Percentiles rank a stretch among this genome's conserved stretches.
Evolutionary conservation across 2,329 filamentous ascomycete species (phyloP).

Genomic region (Arthroderma sp.): DNA sequence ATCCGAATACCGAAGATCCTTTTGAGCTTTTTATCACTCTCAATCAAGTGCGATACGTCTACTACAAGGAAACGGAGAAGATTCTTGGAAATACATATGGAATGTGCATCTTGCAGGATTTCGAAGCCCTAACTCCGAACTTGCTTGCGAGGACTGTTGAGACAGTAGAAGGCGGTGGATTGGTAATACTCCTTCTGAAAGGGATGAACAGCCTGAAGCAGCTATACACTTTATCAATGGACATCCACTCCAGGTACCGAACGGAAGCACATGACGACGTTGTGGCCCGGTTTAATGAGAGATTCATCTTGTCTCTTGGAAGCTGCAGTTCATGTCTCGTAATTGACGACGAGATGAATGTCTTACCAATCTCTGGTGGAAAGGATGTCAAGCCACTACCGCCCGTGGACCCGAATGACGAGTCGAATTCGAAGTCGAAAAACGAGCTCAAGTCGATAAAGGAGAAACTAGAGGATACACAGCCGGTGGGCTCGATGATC

Average conservation of each 20-base stretch:
- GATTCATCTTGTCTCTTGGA: slow-evolving; percentile 90
- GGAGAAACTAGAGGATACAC: slow-evolving; percentile 69
- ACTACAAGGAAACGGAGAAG: slow-evolving; percentile 99
- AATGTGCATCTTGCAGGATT: slow-evolving; percentile 97
- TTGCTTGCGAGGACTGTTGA: slow-evolving; percentile 87
- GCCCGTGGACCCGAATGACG: slow-evolving; percentile 58
- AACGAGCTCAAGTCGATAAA: slow-evolving; percentile 76
- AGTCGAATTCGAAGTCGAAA: slow-evolving; percentile 55
- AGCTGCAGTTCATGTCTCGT: slow-evolving; percentile 89
- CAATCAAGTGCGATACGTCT: slow-evolving; percentile 95
- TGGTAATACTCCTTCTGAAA: slow-evolving; percentile 83
- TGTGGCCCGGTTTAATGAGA: slow-evolving; percentile 90
- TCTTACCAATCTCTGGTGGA: slow-evolving; percentile 88
- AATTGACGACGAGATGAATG: slow-evolving; percentile 94
- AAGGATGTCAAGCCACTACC: slow-evolving; percentile 77
- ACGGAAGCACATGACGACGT: slow-evolving; percentile 95
- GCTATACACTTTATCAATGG: slow-evolving; percentile 93
- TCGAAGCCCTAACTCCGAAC: slow-evolving; percentile 96
- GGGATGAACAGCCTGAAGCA: slow-evolving; percentile 96
- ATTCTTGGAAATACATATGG: slow-evolving; percentile 96
- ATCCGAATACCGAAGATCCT: slow-evolving; percentile 82
- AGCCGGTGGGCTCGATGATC: slow-evolving; percentile 73
- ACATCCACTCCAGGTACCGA: slow-evolving; percentile 88
- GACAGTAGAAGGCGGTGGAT: slow-evolving; percentile 88
- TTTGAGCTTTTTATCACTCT: slow-evolving; percentile 96